Conservation (phyloP, 306 rosid genomes). For the Elaeagnus macrophylla region DNA sequence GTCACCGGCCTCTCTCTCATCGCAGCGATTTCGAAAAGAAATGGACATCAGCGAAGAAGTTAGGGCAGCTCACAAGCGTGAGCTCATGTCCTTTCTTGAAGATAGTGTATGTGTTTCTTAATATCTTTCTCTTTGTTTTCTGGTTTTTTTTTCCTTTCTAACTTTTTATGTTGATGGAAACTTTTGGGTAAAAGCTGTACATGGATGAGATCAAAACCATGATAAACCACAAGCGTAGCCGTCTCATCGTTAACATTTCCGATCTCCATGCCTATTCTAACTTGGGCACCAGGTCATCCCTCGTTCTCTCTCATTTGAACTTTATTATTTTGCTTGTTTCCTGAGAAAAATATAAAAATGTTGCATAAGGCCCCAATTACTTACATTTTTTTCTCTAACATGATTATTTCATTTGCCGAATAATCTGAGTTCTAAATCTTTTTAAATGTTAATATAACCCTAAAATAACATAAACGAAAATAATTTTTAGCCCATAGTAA, state of each 20-base stretch:
- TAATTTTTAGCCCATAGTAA: no score
- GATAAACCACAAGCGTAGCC: constrained; percentile 78
- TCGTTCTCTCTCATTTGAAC: neutral
- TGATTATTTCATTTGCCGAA: no score
- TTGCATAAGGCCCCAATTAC: no score
- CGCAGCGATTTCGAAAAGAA: constrained; percentile 2
- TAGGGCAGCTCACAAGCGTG: constrained; percentile 91
- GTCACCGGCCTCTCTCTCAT: neutral
- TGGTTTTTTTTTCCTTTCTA: neutral
- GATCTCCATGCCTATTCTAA: constrained; percentile 86
- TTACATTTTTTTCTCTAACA: no score
- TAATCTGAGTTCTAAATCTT: no score
- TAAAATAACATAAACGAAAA: no score
- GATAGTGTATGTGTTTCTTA: constrained; percentile 44
- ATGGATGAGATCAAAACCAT: constrained; percentile 74
- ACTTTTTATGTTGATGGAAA: neutral
- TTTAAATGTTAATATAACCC: no score
- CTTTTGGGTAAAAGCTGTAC: constrained; percentile 59
- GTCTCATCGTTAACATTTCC: constrained; percentile 79
- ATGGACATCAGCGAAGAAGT: constrained; percentile 90
- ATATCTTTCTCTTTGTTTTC: neutral
- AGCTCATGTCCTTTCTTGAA: constrained; percentile 69
- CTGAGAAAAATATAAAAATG: neutral
- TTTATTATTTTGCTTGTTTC: neutral
- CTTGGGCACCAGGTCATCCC: constrained; percentile 59